These are phyloP conservation scores for Vicia faba DNA, from an alignment of 306 rosid species.

Conservation along the genomic window DNA sequence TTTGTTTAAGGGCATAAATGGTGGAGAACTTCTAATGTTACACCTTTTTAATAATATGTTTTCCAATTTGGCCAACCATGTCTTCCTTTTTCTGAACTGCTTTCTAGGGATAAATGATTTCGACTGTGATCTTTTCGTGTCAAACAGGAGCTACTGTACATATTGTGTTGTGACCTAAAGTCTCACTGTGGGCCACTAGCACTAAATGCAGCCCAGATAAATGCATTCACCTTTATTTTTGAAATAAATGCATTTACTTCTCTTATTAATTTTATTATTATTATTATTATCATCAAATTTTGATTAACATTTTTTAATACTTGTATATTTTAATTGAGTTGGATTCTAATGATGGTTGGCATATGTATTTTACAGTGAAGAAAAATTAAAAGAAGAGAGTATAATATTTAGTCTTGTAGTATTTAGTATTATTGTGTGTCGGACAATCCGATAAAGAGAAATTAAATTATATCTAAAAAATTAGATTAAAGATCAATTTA, in stretches of 20 bases:
- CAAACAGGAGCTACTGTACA: constrained; percentile 3
- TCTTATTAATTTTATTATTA: neutral
- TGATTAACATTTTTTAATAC: too few relatives aligned
- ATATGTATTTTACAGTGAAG: too few relatives aligned
- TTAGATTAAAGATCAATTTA: too few relatives aligned
- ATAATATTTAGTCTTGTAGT: too few relatives aligned
- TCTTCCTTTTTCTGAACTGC: neutral
- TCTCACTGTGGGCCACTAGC: constrained; percentile 43
- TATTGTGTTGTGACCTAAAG: constrained; percentile 39
- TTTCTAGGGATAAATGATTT: constrained; percentile 42
- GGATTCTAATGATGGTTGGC: too few relatives aligned
- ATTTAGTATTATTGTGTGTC: too few relatives aligned
- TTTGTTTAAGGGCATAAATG: constrained; percentile 30
- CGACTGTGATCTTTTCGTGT: constrained; percentile 37
- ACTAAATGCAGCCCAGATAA: constrained; percentile 39
- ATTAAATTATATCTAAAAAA: too few relatives aligned
- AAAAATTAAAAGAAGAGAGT: too few relatives aligned
- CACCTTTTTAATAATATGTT: constrained; percentile 32
- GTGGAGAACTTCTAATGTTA: constrained; percentile 27
- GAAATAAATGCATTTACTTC: neutral
- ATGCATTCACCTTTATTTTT: neutral
- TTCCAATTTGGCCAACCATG: constrained; percentile 31
- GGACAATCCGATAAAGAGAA: too few relatives aligned
- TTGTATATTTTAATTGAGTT: too few relatives aligned
- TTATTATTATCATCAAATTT: too few relatives aligned